Evolutionary conservation across 2,329 filamentous ascomycete species (phyloP), one percentile per base, ranked within the genome.

Genomic region (Colletotrichum sp.): DNA sequence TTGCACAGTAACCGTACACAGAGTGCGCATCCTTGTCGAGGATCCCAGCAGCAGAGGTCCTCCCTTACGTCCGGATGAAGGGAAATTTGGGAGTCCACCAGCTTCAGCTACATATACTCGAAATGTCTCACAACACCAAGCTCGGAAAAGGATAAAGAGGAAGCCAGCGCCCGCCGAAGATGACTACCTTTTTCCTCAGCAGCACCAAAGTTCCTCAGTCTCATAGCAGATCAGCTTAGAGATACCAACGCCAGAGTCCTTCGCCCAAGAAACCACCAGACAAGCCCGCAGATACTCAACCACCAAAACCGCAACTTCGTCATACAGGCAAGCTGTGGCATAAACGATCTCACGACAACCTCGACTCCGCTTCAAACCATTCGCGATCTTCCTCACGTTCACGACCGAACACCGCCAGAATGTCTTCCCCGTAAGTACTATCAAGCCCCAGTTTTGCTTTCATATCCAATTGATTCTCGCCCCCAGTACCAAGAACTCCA

Each of bases 401-500:
- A 1, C 63, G 21, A 15, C 34, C 21, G 8, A 28, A 21, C 7
- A 34, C 52, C 21, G 83, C 87, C 34, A 84, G 86, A 52, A 73
- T 90, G 79, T 80, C 84, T 79, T 83, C 87, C 70, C 57, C 63
- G 78, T 68, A 80, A 91, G 66, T 76, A 16, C 10, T 2, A 13
- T 57, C 8, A 52, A 4, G 9, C 18, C 49, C 30, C 24, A 10
- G 13, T 85, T 88, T 30, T 81, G 82, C 21, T 85, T 89, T 78
- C 82, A 90, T 24, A 13, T 18, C 69, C 32, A 32, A 71, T 66
- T 71, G 28, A 66, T 57, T 24, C 28, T 66, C 7, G 60, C 70
- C 28, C 55, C 36, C 39, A 85, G 87, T 10, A 82, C 86, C 52
- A 66, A 76, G 70, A 85, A 86, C 66, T 84, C 87, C 44, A 87